Conservation (phyloP, 2,329 filamentous ascomycete genomes). For the Phialocephala subalpina region DNA sequence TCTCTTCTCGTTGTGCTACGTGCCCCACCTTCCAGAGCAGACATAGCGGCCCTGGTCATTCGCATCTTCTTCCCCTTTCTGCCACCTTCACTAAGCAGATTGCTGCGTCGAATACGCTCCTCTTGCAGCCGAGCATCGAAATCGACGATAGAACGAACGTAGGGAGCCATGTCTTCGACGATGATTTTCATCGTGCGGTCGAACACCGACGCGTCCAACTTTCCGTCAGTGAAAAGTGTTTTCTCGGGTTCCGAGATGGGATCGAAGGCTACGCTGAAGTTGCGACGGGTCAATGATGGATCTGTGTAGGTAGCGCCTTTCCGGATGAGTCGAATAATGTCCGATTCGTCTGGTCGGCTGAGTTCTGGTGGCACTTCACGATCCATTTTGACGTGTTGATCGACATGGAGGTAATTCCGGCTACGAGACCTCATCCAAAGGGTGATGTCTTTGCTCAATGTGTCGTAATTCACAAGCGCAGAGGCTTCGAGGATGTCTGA, state of each 20-base stretch:
- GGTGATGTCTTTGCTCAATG: constrained; percentile 35
- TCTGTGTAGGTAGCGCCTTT: constrained; percentile 24
- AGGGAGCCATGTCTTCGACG: constrained; percentile 83
- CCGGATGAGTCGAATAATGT: constrained; percentile 36
- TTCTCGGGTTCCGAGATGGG: constrained; percentile 63
- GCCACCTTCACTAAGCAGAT: constrained; percentile 67
- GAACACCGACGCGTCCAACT: constrained; percentile 74
- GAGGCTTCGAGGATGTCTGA: constrained; percentile 62
- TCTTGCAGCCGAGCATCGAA: constrained; percentile 77
- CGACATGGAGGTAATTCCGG: constrained; percentile 39
- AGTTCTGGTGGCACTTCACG: constrained; percentile 37
- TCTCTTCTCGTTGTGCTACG: constrained; percentile 73
- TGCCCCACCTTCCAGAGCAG: constrained; percentile 78
- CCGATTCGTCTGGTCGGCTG: constrained; percentile 32
- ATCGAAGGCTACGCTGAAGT: constrained; percentile 67
- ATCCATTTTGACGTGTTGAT: constrained; percentile 34
- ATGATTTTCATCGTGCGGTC: constrained; percentile 75
- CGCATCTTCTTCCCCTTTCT: constrained; percentile 65
- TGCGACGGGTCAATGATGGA: constrained; percentile 53
- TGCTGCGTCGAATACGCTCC: constrained; percentile 69
- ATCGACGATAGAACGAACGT: constrained; percentile 83
- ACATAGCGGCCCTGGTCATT: constrained; percentile 77
- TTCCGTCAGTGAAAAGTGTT: constrained; percentile 46
- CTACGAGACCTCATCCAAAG: constrained; percentile 40
- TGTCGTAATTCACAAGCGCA: constrained; percentile 30